Evolutionary conservation across 345 rosid species (phyloP), one percentile per base, ranked within the genome.

Genomic region (Anastatica hierochuntica): DNA sequence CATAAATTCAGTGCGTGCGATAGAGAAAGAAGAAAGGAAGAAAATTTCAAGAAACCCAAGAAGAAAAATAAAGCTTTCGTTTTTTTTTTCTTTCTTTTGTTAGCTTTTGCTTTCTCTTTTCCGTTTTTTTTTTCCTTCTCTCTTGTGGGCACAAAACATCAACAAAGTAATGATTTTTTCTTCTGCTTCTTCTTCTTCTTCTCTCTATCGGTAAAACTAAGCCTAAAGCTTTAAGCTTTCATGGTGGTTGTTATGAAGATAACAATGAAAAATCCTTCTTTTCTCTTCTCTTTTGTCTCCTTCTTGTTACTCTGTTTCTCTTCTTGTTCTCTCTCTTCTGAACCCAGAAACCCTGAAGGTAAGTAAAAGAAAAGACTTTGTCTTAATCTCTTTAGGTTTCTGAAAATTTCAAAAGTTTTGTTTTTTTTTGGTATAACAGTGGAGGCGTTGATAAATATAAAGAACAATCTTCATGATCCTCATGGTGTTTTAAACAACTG

Each of bases 291-390:
- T 29, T 24, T 49, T 67, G 62, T 62, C 19, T 51, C 49, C 20
- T 24, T 67, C 49, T 39, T 60, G 43, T 33, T 63, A 29, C 72
- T 81, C 43, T 68, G 56, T 52, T 53, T 63, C 26, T 48, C 63
- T 10, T 33, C 60, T 16, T 60, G 33, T 24, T 68, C 79, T 34
- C 50, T 72, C 53, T 77, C 88, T 1, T 89, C 81, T 16, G 88
- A 85, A 36, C 81, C 95, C 57, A 72, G 90, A 34, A 89, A 85
- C 72, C 95, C 76, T 40, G 97, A 89, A 85, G 97, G 97, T 89
- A 72, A 9, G 7, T 21, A 21, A 21, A 21, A 50, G 3, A 12
- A 43, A 36, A 33, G 7, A 8, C n/a, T n/a, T n/a, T n/a, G n/a
- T n/a, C n/a, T 23, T 38, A 27, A 16, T 10, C 11, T 14, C 4